Percentiles rank a stretch among this genome's conserved stretches.
These are phyloP conservation scores for Vaccinium darrowii DNA, from an alignment of 148 eudicot species.

Conservation along the genomic window DNA sequence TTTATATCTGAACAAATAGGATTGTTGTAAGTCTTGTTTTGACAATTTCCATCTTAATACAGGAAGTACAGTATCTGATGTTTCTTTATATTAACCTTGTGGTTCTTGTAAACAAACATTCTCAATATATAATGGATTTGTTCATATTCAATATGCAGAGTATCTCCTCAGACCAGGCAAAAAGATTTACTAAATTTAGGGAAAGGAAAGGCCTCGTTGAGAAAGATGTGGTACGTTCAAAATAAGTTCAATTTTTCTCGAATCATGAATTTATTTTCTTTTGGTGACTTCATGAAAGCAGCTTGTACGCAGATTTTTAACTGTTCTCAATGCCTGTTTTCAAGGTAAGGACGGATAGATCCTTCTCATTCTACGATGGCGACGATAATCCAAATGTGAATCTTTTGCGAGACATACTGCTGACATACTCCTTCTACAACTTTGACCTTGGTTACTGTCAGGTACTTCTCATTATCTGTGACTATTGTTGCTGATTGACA, in stretches of 20 bases:
- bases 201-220: conserved; percentile 97
- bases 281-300: not conserved
- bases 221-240: conserved; percentile 87
- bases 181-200: conserved; percentile 84
- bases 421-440: conserved; percentile 96
- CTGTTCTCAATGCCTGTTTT: conserved; percentile 23
- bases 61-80: not conserved
- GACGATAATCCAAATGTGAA: conserved; percentile 83
- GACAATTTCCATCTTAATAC: not conserved
- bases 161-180: conserved; percentile 81
- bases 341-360: conserved; percentile 92
- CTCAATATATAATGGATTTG: not conserved
- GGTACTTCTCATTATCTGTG: conserved; percentile 39
- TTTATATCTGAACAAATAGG: not conserved
- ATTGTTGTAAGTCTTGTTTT: not conserved
- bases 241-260: not conserved
- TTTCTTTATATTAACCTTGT: not conserved
- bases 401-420: conserved; percentile 74
- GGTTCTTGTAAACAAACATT: not conserved
- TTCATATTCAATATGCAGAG: conserved; percentile 49
- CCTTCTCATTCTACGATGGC: conserved; percentile 82
- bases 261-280: not conserved
- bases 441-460: conserved; percentile 99
- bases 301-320: not conserved
- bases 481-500: not conserved